These are phyloP conservation scores for Calonectria ilicicola DNA, from an alignment of 2,329 filamentous ascomycete species.

Conservation along the genomic window DNA sequence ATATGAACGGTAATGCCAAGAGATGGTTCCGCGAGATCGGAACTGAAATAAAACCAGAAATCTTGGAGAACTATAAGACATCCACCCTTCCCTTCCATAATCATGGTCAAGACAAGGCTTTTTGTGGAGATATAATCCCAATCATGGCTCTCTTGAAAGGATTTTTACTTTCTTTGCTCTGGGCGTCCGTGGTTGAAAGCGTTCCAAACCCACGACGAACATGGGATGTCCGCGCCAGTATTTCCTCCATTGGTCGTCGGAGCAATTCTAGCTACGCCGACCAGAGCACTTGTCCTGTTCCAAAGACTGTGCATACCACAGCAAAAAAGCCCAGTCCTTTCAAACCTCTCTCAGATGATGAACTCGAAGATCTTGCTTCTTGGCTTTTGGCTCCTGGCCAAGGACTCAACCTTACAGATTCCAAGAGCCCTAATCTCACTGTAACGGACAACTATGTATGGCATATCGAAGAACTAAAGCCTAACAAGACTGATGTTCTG, in stretches of 20 bases:
- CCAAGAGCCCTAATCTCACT: conserved; percentile 12
- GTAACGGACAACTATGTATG: conserved; percentile 33
- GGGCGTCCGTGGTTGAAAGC: neutral
- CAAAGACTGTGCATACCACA: conserved; percentile 1
- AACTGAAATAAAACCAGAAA: neutral
- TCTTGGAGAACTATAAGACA: neutral
- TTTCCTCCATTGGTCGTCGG: neutral
- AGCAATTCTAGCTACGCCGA: conserved; percentile 1
- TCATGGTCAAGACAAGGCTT: neutral
- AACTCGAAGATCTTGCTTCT: neutral
- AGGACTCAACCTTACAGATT: conserved; percentile 32
- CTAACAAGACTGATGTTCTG: conserved; percentile 79
- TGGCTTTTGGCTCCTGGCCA: conserved; percentile 12
- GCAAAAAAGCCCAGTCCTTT: conserved; percentile 18
- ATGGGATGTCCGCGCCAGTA: conserved; percentile 14
- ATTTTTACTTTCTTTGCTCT: neutral
- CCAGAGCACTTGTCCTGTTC: conserved; percentile 5
- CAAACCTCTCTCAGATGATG: conserved; percentile 2
- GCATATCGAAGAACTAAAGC: conserved; percentile 43
- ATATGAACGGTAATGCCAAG: neutral
- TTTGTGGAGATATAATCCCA: neutral
- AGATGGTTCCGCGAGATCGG: neutral
- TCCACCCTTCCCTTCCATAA: neutral
- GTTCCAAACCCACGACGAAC: neutral
- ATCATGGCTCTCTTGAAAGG: neutral